phyloP scores from a whole-genome alignment of 2,329 filamentous ascomycete species.

The Aspergillus caelatus region DNA sequence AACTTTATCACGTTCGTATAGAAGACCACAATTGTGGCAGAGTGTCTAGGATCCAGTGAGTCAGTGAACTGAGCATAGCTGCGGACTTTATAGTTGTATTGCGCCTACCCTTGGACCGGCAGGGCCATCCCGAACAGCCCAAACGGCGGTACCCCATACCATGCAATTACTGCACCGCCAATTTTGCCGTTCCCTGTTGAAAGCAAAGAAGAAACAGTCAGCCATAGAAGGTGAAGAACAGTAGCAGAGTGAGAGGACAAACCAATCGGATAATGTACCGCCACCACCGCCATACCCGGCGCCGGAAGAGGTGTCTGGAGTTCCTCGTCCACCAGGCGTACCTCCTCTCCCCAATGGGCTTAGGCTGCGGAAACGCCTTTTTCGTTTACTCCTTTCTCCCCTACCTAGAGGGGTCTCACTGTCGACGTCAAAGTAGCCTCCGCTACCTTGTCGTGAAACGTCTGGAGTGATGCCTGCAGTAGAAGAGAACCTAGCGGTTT shows the following conservation, averaged over 20 bases:
- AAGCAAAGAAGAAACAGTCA: conserved; percentile 12
- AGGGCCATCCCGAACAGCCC: conserved; percentile 93
- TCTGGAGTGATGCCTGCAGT: conserved; percentile 79
- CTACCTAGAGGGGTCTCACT: conserved; percentile 83
- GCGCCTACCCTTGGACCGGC: conserved; percentile 74
- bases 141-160: conserved; percentile 86
- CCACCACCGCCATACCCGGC: conserved; percentile 71
- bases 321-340: conserved; percentile 73
- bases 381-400: conserved; percentile 93
- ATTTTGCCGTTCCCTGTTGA: conserved; percentile 67
- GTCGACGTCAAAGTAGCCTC: conserved; percentile 61
- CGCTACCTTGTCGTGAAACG: conserved; percentile 61
- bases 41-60: conserved; percentile 62
- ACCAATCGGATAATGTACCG: conserved; percentile 67
- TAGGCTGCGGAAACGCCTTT: conserved; percentile 84
- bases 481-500: conserved; percentile 90
- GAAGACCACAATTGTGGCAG: conserved; percentile 88
- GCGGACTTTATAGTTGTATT: conserved; percentile 1
- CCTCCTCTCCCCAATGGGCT: conserved; percentile 73
- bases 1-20: conserved; percentile 84
- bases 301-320: conserved; percentile 67
- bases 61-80: conserved; percentile 19
- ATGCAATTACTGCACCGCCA: conserved; percentile 91
- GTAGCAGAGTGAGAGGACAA: conserved; percentile 4
- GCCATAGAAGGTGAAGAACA: not conserved